phyloP scores from a whole-genome alignment of 345 rosid species.

The Psidium friedrichsthalianum region DNA sequence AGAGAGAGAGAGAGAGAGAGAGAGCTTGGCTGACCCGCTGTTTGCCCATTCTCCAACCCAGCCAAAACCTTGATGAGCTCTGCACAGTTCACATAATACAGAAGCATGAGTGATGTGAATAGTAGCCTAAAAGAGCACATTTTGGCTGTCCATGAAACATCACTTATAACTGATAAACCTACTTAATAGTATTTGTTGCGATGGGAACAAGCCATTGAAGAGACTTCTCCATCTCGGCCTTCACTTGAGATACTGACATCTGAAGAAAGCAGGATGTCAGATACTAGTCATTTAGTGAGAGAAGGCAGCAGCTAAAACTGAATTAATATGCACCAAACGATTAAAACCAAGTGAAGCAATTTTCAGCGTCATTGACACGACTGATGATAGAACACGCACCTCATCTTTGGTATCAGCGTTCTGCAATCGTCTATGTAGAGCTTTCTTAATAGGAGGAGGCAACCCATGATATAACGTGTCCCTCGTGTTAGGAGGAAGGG shows the following conservation, averaged over 20 bases:
- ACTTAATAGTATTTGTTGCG: slow-evolving; percentile 82
- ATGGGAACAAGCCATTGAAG: slow-evolving; percentile 81
- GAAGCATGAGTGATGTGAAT: neutral
- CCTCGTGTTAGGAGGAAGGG: slow-evolving; percentile 70
- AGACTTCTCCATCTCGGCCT: slow-evolving; percentile 89
- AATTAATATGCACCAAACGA: neutral
- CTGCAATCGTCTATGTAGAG: slow-evolving; percentile 53
- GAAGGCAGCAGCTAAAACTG: neutral
- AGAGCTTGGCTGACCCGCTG: slow-evolving; percentile 29
- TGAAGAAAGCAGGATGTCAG: slow-evolving; percentile 20
- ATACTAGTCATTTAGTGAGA: neutral
- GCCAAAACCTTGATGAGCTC: slow-evolving; percentile 97
- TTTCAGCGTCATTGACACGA: neutral
- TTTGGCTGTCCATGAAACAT: neutral
- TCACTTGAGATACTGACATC: slow-evolving; percentile 60
- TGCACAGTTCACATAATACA: slow-evolving; percentile 14
- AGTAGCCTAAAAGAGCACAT: neutral
- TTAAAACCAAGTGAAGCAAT: neutral
- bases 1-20: neutral
- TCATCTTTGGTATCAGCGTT: slow-evolving; percentile 41
- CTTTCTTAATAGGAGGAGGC: slow-evolving; percentile 55
- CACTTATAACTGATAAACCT: neutral
- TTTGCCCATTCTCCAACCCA: slow-evolving; percentile 99
- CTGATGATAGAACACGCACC: slow-evolving; percentile 22
- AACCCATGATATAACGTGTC: slow-evolving; percentile 66